A percentile compares a stretch with the other conserved stretches of the same genome.
These are phyloP conservation scores for Lactarius quietus DNA, from an alignment of 768 basidiomycete species.

Conservation along the genomic window DNA sequence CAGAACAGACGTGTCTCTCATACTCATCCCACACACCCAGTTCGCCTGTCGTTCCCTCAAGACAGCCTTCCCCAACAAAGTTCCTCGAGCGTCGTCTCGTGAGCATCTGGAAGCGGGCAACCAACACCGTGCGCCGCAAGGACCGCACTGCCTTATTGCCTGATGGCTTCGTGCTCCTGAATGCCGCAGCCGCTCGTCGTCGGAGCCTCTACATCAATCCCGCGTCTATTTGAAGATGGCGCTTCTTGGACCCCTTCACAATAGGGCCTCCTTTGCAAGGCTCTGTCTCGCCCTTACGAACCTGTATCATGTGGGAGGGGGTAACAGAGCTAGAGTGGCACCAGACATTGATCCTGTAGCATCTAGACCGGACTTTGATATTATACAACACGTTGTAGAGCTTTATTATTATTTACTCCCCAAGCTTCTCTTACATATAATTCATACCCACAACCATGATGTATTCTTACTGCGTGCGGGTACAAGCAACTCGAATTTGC, in stretches of 20 bases:
- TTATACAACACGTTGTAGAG: not conserved
- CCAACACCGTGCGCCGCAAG: conserved; percentile 47
- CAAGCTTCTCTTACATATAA: not conserved
- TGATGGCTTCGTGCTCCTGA: conserved; percentile 61
- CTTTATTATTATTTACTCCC: not conserved
- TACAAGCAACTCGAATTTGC: not conserved
- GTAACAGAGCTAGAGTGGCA: not conserved
- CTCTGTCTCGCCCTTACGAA: not conserved
- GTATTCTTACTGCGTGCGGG: not conserved
- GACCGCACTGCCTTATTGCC: conserved; percentile 52
- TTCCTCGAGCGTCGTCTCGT: conserved; percentile 56
- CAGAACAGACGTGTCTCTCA: not conserved
- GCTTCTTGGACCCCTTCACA: not conserved
- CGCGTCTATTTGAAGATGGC: not conserved
- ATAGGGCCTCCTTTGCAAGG: not conserved
- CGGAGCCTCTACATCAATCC: conserved; percentile 35
- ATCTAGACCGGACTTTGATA: not conserved
- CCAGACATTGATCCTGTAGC: not conserved
- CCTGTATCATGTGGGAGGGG: not conserved
- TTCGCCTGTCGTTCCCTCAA: not conserved
- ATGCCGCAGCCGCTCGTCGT: conserved; percentile 43
- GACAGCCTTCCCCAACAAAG: conserved; percentile 38
- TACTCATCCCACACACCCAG: not conserved
- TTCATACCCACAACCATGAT: not conserved
- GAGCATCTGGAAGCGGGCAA: conserved; percentile 59